phyloP scores from a whole-genome alignment of 225 moss, liverwort and hornwort genomes.

The Takakia lepidozioides region DNA sequence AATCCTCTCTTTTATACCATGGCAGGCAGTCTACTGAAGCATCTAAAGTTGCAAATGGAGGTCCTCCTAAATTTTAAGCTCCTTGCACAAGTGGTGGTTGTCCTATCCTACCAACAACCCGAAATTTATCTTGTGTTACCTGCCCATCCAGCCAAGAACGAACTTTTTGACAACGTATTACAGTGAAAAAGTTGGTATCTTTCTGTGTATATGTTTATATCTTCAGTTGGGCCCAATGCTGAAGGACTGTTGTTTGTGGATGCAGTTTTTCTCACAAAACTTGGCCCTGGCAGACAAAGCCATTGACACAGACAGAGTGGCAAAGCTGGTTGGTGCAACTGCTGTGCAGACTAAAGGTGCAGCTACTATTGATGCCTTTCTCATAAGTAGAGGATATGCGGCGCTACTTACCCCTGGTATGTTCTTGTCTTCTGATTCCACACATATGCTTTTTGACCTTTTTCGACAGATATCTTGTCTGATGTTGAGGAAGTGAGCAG shows the following conservation, averaged over 20 bases:
- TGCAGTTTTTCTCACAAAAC: conserved; percentile 29
- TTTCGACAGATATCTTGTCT: no score
- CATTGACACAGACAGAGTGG: conserved; percentile 21
- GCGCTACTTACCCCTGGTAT: conserved; percentile 64
- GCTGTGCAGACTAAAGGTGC: conserved; percentile 41
- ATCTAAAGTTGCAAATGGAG: no score
- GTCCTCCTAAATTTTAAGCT: background rate
- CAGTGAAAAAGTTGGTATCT: no score
- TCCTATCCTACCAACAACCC: no score
- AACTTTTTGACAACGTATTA: no score
- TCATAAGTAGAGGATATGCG: conserved; percentile 28
- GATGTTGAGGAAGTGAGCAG: no score
- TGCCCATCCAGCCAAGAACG: no score
- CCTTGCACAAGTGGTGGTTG: background rate
- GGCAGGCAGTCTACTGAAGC: conserved; percentile 6
- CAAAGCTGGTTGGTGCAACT: conserved; percentile 31
- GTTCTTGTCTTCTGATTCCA: background rate
- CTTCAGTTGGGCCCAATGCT: background rate
- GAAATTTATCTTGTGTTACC: no score
- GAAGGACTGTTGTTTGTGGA: no score
- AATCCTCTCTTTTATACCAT: background rate
- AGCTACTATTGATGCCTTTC: conserved; percentile 40
- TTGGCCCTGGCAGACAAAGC: conserved; percentile 15
- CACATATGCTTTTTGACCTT: no score
- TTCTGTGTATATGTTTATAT: background rate